A percentile compares a stretch with the other conserved stretches of the same genome.
These are phyloP conservation scores for Aspergillus baeticus DNA, from an alignment of 495 filamentous ascomycete genomes.

Conservation along the genomic window DNA sequence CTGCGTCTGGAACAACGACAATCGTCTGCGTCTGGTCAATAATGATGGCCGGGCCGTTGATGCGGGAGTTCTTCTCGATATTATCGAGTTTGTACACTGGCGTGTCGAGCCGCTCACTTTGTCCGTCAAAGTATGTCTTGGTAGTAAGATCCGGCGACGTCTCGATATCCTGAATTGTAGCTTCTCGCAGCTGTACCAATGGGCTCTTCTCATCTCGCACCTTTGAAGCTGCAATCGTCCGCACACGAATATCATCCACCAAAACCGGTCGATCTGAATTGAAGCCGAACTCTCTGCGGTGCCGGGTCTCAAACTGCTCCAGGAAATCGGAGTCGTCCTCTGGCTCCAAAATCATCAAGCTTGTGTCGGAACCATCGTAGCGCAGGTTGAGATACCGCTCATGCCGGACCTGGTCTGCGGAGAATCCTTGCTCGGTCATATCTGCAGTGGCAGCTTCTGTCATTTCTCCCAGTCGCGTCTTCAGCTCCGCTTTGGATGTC, in stretches of 20 bases:
- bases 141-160: constrained; percentile 27
- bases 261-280: constrained; percentile 48
- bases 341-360: constrained; percentile 49
- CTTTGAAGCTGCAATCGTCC: constrained; percentile 43
- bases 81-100: constrained; percentile 83
- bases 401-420: constrained; percentile 39
- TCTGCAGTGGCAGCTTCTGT: constrained; percentile 33
- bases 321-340: constrained; percentile 40
- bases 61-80: constrained; percentile 69
- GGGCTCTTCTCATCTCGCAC: constrained; percentile 42
- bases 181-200: constrained; percentile 37
- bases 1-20: constrained; percentile 79
- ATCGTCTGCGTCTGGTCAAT: constrained; percentile 97
- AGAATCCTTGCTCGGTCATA: constrained; percentile 40
- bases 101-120: constrained; percentile 73
- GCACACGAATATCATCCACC: constrained; percentile 54
- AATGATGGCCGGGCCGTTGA: constrained; percentile 84
- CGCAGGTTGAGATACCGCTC: constrained; percentile 55
- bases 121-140: constrained; percentile 52
- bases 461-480: constrained; percentile 33
- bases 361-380: constrained; percentile 53
- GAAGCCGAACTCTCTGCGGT: constrained; percentile 54
- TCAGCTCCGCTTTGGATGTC: constrained; percentile 33
- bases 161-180: constrained; percentile 28
- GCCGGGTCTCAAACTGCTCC: constrained; percentile 44